phyloP scores from a whole-genome alignment of 371 early-diverging fungal genomes.

The Apophysomyces ossiformis region DNA sequence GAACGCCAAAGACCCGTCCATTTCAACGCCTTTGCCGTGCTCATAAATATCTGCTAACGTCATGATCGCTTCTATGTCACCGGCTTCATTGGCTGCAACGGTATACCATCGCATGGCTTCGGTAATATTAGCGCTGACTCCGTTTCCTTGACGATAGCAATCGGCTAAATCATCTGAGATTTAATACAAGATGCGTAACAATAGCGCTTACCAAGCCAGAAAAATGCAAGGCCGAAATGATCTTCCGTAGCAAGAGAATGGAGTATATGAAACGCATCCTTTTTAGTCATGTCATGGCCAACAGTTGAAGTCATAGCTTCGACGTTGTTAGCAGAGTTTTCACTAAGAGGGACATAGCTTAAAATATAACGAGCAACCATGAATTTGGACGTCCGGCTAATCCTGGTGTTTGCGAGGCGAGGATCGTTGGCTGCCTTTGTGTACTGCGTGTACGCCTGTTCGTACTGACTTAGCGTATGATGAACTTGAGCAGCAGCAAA shows the following conservation, averaged over 20 bases:
- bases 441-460: slow-evolving; percentile 30
- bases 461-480: slow-evolving; percentile 22
- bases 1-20: slow-evolving; percentile 48
- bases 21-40: slow-evolving; percentile 19
- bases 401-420: slow-evolving; percentile 13
- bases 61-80: slow-evolving; percentile 41
- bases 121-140: slow-evolving; percentile 1
- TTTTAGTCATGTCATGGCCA: slow-evolving; percentile 13
- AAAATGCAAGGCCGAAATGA: slow-evolving; percentile 21
- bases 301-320: not conserved
- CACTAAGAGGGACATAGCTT: slow-evolving; percentile 13
- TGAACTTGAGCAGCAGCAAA: slow-evolving; percentile 35
- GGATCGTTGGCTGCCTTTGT: slow-evolving; percentile 20
- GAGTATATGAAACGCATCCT: slow-evolving; percentile 24
- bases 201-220: slow-evolving; percentile 25
- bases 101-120: slow-evolving; percentile 52
- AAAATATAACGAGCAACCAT: slow-evolving; percentile 31
- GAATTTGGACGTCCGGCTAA: slow-evolving; percentile 20
- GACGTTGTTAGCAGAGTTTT: not conserved
- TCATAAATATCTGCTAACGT: slow-evolving; percentile 44
- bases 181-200: not conserved
- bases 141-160: slow-evolving; percentile 22
- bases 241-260: slow-evolving; percentile 17
- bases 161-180: slow-evolving; percentile 10
- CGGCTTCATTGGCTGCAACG: slow-evolving; percentile 44